Evolutionary conservation across 2,329 filamentous ascomycete species (phyloP), one percentile per base, ranked within the genome.

Genomic region (Cadophora luteo-olivacea): DNA sequence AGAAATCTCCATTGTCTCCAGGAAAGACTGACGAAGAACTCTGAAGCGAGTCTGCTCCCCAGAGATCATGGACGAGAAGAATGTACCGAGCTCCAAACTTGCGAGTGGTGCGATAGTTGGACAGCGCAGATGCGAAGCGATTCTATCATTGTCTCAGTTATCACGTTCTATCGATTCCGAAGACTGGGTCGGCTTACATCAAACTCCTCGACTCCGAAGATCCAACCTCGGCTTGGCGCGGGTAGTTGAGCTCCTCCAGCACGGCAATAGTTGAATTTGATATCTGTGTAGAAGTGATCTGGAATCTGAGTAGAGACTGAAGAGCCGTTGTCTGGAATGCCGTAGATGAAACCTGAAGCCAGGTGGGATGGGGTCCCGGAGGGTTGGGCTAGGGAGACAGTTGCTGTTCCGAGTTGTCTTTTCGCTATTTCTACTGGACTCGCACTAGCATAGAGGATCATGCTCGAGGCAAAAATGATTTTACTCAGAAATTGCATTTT

Each of bases 1-100:
- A 74, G 82, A 83, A 86, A 71, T 85, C 75, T 1, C 80, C 81
- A 64, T 84, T 77, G 69, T 86, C 84, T 0, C 84, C 84, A 0
- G 84, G 84, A 61, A 78, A 84, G 0, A 69, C 61, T 14, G 77
- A 73, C 0, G 77, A 73, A 3, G 78, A 77, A 0, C 73, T 71
- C n/a, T 81, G 79, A 5, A 76, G 72, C 19, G 79, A 77, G 68
- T 84, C 82, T 0, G 81, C 79, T 6, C 83, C 83, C 82, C 82
- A 84, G 4, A 81, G 63, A 52, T 83, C 82, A 48, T 82, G 81
- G 0, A 78, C 74, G 0, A 84, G 76, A 6, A 83, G 69, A 60
- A 83, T 82, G 41, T 84, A 84, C 12, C 73, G 69, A 8, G 78
- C 83, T 9, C 77, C 79, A 29, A 82, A 79, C 48, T 82, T 78